Evolutionary conservation across 192 early-diverging fungal species (phyloP).

Genomic region (Thamnidium elegans): DNA sequence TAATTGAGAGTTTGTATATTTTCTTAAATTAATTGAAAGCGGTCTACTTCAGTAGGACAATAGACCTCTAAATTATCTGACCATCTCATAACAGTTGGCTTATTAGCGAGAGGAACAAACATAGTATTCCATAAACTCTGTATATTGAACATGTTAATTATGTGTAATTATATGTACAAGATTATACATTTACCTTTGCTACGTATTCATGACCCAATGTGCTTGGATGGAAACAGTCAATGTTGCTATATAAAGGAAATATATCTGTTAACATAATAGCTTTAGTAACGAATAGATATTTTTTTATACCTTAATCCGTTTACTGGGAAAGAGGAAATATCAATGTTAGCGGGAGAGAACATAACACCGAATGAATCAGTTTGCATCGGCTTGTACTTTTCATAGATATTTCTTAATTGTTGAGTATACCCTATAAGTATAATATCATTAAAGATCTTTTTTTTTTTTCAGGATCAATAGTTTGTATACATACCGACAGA

Average conservation of each 20-base stretch:
- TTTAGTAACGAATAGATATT: too few species aligned
- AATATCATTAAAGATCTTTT: not conserved
- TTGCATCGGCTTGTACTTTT: constrained; percentile 11
- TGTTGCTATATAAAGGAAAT: constrained; percentile 8
- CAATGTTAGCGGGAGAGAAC: constrained; percentile 6
- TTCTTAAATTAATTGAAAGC: not conserved
- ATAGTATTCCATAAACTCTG: constrained; percentile 27
- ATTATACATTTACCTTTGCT: constrained; percentile 9
- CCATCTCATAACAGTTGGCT: not conserved
- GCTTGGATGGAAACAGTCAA: constrained; percentile 28
- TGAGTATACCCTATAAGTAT: constrained; percentile 6
- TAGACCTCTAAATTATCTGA: constrained; percentile 6
- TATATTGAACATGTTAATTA: not conserved
- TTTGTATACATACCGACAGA: constrained; percentile 14
- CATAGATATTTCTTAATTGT: constrained; percentile 11
- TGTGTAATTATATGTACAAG: not conserved
- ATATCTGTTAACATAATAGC: not conserved
- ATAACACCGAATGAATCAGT: constrained; percentile 16
- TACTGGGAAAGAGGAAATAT: constrained; percentile 16
- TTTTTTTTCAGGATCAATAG: not conserved
- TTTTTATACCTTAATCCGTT: constrained; percentile 13
- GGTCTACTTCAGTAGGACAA: constrained; percentile 1
- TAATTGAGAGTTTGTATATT: too few species aligned
- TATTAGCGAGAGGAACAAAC: constrained; percentile 9
- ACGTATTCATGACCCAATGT: constrained; percentile 20